A percentile compares a stretch with the other conserved stretches of the same genome.
Evolutionary conservation across 805 yeast species (phyloP).

Genomic region (Saccharomycopsis fodiens): DNA sequence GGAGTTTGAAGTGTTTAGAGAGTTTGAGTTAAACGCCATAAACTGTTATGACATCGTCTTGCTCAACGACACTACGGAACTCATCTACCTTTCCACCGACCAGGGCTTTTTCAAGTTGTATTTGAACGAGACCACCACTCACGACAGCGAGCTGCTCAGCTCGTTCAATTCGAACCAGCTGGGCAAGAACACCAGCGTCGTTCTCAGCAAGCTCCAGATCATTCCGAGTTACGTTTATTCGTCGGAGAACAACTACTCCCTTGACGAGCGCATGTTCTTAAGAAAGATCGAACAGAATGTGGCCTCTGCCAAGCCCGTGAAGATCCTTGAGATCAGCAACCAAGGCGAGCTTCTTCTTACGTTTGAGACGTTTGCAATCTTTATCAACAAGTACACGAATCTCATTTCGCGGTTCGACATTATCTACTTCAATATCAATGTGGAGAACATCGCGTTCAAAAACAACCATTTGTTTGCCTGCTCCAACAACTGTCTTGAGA

Average conservation of each 20-base stretch:
- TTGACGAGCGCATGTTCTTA: conserved; percentile 19
- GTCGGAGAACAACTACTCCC: conserved; percentile 12
- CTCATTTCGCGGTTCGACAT: conserved; percentile 18
- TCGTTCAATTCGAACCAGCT: neutral
- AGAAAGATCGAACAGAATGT: conserved; percentile 16
- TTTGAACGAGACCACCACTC: conserved; percentile 1
- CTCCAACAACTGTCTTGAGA: conserved; percentile 14
- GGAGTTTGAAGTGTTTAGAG: conserved; percentile 13
- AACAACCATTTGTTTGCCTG: conserved; percentile 13
- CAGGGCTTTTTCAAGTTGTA: conserved; percentile 16
- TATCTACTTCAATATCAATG: conserved; percentile 16
- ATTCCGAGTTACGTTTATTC: conserved; percentile 17
- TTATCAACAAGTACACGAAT: conserved; percentile 13
- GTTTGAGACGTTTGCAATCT: conserved; percentile 15
- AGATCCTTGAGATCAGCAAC: conserved; percentile 13
- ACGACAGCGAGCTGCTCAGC: conserved; percentile 1
- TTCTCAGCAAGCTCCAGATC: conserved; percentile 10
- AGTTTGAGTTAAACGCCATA: conserved; percentile 16
- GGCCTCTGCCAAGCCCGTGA: conserved; percentile 14
- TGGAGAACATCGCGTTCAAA: conserved; percentile 19
- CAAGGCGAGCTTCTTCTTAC: conserved; percentile 13
- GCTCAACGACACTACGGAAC: conserved; percentile 13
- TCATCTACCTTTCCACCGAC: conserved; percentile 17
- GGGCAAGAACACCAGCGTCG: neutral
- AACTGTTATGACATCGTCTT: conserved; percentile 17